Evolutionary conservation across 1,284 basidiomycete genomes (phyloP).

Genomic region (Austropuccinia psidii): DNA sequence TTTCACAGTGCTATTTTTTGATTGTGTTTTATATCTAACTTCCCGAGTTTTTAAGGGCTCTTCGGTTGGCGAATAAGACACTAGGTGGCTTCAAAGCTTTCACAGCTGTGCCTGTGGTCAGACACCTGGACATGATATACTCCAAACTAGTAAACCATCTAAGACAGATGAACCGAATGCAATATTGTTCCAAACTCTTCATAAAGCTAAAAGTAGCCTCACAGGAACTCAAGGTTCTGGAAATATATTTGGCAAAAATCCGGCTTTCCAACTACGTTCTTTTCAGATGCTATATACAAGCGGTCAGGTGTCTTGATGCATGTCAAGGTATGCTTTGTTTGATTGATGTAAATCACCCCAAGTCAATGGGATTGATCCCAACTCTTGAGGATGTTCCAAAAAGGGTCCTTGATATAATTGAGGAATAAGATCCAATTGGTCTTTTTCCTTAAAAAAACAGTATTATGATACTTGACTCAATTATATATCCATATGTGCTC

Average conservation of each 20-base stretch:
- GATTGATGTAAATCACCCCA: no score
- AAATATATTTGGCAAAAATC: constrained; percentile 33
- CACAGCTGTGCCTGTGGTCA: constrained; percentile 17
- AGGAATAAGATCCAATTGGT: no score
- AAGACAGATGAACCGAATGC: background rate
- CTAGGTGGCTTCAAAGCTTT: constrained; percentile 18
- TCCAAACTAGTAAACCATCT: background rate
- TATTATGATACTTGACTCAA: no score
- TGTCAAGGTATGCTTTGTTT: constrained; percentile 14
- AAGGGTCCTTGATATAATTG: no score
- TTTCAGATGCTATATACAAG: constrained; percentile 24
- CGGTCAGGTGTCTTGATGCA: constrained; percentile 30
- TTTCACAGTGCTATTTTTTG: background rate
- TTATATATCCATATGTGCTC: no score
- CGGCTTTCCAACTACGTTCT: constrained; percentile 14
- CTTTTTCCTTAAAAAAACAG: no score
- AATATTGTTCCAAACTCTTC: constrained; percentile 16
- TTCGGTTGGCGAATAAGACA: constrained; percentile 21
- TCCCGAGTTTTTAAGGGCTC: constrained; percentile 8
- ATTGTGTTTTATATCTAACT: background rate
- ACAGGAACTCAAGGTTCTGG: background rate
- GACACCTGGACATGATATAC: background rate
- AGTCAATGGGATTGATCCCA: background rate
- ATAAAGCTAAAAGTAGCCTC: constrained; percentile 6
- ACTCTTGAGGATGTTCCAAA: no score